A percentile compares a stretch with the other conserved stretches of the same genome.
These are phyloP conservation scores for Starmerella stellata DNA, from an alignment of 805 yeast genomes.

Conservation along the genomic window DNA sequence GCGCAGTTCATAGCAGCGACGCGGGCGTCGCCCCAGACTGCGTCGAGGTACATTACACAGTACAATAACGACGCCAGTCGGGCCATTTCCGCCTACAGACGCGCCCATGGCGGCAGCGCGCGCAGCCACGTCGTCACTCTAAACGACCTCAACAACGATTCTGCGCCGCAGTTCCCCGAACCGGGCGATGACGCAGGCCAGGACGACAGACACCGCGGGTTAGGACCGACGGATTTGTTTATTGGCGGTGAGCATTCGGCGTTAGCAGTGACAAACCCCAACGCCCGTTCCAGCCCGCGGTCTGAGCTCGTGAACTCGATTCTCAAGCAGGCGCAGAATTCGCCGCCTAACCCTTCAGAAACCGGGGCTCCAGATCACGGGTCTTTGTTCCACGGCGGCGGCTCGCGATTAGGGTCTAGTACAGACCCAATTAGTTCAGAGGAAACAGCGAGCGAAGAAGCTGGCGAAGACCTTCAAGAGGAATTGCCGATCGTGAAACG, in stretches of 20 bases:
- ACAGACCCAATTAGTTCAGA: slow-evolving; percentile 7
- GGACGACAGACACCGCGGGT: no score
- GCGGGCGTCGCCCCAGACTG: neutral
- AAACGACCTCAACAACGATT: slow-evolving; percentile 17
- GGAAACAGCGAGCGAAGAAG: slow-evolving; percentile 7
- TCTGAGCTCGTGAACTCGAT: slow-evolving; percentile 22
- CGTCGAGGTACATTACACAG: neutral
- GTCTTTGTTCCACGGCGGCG: slow-evolving; percentile 19
- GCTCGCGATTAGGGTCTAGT: slow-evolving; percentile 21
- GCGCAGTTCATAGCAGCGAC: slow-evolving; percentile 1
- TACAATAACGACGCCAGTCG: neutral
- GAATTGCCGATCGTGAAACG: slow-evolving; percentile 38
- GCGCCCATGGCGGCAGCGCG: neutral
- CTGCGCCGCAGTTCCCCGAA: slow-evolving; percentile 17
- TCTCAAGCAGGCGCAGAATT: slow-evolving; percentile 22
- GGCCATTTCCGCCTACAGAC: neutral
- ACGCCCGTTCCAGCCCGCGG: neutral
- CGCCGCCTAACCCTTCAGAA: slow-evolving; percentile 4
- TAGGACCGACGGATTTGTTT: slow-evolving; percentile 30
- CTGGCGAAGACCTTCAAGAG: slow-evolving; percentile 14
- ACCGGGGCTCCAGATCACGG: slow-evolving; percentile 2
- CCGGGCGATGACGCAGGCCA: no score
- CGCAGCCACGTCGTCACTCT: slow-evolving; percentile 20
- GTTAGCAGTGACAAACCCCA: slow-evolving; percentile 57
- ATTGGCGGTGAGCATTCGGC: slow-evolving; percentile 58